Conservation (phyloP, 805 yeast genomes). For the Starmerella etchellsii region DNA sequence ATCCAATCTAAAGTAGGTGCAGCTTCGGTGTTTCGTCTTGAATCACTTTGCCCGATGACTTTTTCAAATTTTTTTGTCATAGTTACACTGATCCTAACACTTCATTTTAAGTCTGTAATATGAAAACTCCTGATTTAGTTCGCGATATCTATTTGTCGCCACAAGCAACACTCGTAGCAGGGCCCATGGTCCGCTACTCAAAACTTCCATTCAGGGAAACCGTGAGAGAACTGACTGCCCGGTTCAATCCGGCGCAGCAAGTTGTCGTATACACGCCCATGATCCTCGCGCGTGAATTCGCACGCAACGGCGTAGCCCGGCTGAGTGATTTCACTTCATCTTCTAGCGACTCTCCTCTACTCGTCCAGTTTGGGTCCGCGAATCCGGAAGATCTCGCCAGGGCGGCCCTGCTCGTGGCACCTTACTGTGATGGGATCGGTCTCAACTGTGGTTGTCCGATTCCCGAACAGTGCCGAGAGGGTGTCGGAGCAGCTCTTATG, state of each 20-base stretch:
- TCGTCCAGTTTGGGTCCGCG: constrained; percentile 85
- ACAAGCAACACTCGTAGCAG: constrained; percentile 46
- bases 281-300: constrained; percentile 93
- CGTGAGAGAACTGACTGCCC: constrained; percentile 39
- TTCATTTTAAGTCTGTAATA: background rate
- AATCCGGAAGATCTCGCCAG: constrained; percentile 69
- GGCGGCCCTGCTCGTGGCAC: constrained; percentile 79
- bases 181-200: constrained; percentile 96
- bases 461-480: constrained; percentile 85
- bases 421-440: constrained; percentile 87
- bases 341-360: constrained; percentile 50
- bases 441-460: constrained; percentile 97
- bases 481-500: constrained; percentile 94
- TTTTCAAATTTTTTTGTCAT: constrained; percentile 14
- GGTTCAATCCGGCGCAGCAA: constrained; percentile 40
- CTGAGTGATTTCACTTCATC: constrained; percentile 76
- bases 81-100: constrained; percentile 22
- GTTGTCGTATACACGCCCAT: constrained; percentile 80
- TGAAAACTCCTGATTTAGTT: background rate
- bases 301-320: constrained; percentile 69
- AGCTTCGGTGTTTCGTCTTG: constrained; percentile 13
- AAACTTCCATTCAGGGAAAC: constrained; percentile 82
- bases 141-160: background rate
- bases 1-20: constrained; percentile 2
- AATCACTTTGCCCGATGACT: constrained; percentile 10